Conservation (phyloP, 2,329 filamentous ascomycete genomes). For the Alternaria postmessia region DNA sequence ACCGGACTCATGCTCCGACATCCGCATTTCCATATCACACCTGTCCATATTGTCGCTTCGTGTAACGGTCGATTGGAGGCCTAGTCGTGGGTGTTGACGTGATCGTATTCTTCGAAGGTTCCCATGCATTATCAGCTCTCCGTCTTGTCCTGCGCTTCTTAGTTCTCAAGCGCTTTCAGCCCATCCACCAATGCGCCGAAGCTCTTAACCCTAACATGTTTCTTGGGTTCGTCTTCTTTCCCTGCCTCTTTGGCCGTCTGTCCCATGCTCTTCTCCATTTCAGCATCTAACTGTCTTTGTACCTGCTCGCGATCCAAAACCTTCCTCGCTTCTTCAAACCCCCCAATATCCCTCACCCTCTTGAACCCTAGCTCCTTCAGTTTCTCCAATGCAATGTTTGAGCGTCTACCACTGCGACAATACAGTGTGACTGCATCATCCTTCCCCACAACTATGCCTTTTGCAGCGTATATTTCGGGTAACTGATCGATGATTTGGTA, state of each 20-base stretch:
- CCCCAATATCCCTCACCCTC: constrained; percentile 47
- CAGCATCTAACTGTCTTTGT: constrained; percentile 22
- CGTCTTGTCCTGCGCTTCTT: constrained; percentile 10
- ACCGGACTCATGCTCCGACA: background rate
- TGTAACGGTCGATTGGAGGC: background rate
- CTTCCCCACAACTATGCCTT: constrained; percentile 30
- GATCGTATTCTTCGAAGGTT: background rate
- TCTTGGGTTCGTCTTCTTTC: constrained; percentile 15
- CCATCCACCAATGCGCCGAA: constrained; percentile 39
- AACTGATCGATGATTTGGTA: constrained; percentile 47
- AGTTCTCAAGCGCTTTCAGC: constrained; percentile 36
- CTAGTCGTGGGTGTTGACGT: background rate
- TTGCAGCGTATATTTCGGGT: constrained; percentile 27
- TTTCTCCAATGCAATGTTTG: constrained; percentile 42
- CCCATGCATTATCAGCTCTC: background rate
- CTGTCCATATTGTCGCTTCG: background rate
- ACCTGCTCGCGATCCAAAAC: constrained; percentile 41
- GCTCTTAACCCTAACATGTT: constrained; percentile 28
- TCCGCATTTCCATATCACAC: too few relatives aligned
- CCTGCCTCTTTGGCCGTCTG: background rate
- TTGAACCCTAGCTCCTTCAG: constrained; percentile 41
- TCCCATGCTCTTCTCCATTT: constrained; percentile 7
- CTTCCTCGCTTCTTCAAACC: constrained; percentile 43
- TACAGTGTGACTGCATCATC: constrained; percentile 48
- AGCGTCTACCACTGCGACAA: constrained; percentile 47